Base-by-base conservation (phyloP, 2,329 filamentous ascomycete species). In the Cryoendolithus antarcticus region DNA sequence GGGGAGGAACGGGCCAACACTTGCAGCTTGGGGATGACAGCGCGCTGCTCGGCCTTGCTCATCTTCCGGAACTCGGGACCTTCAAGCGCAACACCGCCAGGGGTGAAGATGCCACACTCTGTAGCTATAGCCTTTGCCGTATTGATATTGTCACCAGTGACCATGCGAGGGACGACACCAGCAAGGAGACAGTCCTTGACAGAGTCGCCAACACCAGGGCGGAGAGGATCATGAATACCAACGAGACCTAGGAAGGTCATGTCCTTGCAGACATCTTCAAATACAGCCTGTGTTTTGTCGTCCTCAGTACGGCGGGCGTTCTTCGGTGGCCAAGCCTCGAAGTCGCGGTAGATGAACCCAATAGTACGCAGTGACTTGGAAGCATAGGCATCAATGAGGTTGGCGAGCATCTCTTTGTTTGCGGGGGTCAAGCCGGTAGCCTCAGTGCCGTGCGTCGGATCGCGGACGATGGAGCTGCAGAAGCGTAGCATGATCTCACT, bases 301-400 rank as follows among this genome's bases (percentile, higher is more conserved):
- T 81, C 77, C 45, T 80, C 74, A 27, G 69, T 58, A 24, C 61
- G 69, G 32, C 65, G 74, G 10, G 71, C 73, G 35, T 72, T 70
- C 44, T 67, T 72, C 4, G 86, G 86, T 19, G 88, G 86, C 86
- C 86, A 82, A 38, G 74, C 72, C 15, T 83, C 74, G 48, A 91
- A 93, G 51, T 94, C 86, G 40, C 78, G 80, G 62, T 86, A 93
- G 38, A 86, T 70, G 46, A 93, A 72, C 32, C 80, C 84, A 49
- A 94, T 93, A 1, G 86, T 93, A 46, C 86, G 76, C 27, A 94
- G 70, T 6, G 86, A 93, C 11, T 80, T 73, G 19, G 74, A 76
- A 7, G 86, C 86, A 56, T 93, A 94, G 34, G 70, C 73, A 45
- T 79, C 75, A 49, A 93, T 93, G 35, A 86, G 67, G 13, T 69